Evolutionary conservation across 169 alveolate genomes (phyloP).

Genomic region (Eimeria necatrix): DNA sequence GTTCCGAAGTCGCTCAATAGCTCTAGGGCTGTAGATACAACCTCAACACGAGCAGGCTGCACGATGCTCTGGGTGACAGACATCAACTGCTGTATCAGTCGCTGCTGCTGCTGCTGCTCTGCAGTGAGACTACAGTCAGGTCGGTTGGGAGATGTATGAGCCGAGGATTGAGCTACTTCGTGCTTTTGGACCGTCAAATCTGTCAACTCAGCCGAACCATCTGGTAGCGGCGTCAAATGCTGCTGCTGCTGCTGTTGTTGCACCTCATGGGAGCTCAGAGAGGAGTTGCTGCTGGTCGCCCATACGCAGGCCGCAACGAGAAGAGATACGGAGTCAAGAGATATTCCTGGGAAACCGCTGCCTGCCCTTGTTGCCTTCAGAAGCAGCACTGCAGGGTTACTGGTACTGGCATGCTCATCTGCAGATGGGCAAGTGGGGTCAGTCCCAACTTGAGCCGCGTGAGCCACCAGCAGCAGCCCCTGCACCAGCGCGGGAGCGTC

Average conservation of each 20-base stretch:
- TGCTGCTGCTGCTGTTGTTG: slow-evolving; percentile 62
- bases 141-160: neutral
- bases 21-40: slow-evolving; percentile 43
- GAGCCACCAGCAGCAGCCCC: slow-evolving; percentile 73
- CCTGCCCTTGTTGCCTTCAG: slow-evolving; percentile 66
- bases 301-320: slow-evolving; percentile 78
- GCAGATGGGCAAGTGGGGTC: slow-evolving; percentile 68
- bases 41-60: slow-evolving; percentile 31
- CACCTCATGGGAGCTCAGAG: neutral
- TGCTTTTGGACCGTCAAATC: neutral
- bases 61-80: slow-evolving; percentile 1
- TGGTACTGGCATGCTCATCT: neutral
- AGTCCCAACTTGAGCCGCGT: slow-evolving; percentile 74
- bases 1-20: slow-evolving; percentile 17
- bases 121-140: neutral
- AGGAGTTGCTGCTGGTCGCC: slow-evolving; percentile 13
- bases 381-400: neutral
- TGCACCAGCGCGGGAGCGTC: slow-evolving; percentile 79
- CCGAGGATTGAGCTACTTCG: neutral
- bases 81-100: slow-evolving; percentile 1
- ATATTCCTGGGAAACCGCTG: slow-evolving; percentile 50
- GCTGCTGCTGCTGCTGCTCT: slow-evolving; percentile 63
- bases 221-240: slow-evolving; percentile 11
- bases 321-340: slow-evolving; percentile 72
- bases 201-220: neutral